Evolutionary conservation across 2,329 filamentous ascomycete species (phyloP).

Genomic region (Sporothrix protearum): DNA sequence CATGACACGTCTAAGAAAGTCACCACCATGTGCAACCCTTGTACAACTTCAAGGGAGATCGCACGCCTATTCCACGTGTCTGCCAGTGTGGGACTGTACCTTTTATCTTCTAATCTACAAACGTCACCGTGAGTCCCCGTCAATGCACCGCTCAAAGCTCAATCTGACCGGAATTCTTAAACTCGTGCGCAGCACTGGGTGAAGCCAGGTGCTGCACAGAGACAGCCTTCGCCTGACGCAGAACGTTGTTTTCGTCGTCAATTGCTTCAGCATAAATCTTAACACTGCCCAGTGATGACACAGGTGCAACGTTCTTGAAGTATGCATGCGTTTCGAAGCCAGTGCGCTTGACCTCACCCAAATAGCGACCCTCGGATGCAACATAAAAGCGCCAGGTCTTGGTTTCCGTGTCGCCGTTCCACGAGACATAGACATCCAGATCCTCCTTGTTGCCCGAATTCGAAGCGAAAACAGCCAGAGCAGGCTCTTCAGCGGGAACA

Average conservation of each 20-base stretch:
- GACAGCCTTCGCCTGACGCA: constrained; percentile 6
- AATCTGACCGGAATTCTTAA: not conserved
- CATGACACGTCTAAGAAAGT: too few relatives aligned
- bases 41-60: too few relatives aligned
- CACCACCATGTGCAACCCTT: too few relatives aligned
- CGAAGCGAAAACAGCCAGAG: constrained; percentile 28
- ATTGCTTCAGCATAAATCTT: not conserved
- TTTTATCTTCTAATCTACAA: not conserved
- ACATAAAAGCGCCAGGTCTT: constrained; percentile 28
- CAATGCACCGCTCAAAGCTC: not conserved
- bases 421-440: constrained; percentile 31
- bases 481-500: constrained; percentile 29
- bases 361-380: not conserved
- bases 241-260: not conserved
- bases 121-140: not conserved
- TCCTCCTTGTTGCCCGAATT: not conserved
- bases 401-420: constrained; percentile 36
- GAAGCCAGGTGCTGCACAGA: not conserved
- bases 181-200: not conserved
- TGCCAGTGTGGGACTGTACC: too few relatives aligned
- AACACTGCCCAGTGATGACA: not conserved
- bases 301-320: not conserved
- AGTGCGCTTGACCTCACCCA: not conserved
- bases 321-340: constrained; percentile 6
- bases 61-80: too few relatives aligned